Conservation (phyloP, 345 rosid genomes). For the Citrus sp. region DNA sequence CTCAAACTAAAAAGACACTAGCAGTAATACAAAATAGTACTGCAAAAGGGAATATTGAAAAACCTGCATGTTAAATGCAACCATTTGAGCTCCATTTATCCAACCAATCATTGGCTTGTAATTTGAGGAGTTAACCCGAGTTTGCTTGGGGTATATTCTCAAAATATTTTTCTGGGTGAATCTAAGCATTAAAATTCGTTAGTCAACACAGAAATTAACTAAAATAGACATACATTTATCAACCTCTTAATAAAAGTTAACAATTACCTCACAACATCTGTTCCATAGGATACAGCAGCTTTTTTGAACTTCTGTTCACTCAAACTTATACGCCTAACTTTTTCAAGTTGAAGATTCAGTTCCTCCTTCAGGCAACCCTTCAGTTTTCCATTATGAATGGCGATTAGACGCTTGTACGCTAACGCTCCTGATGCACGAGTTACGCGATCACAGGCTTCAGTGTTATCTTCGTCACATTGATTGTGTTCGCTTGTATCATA, state of each 20-base stretch:
- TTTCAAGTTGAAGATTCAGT: slow-evolving; percentile 44
- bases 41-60: background rate
- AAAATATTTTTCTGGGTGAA: slow-evolving; percentile 70
- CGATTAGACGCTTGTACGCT: slow-evolving; percentile 47
- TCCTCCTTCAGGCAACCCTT: slow-evolving; percentile 46
- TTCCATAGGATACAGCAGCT: slow-evolving; percentile 48
- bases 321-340: slow-evolving; percentile 59
- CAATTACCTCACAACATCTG: slow-evolving; percentile 50
- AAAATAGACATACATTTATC: too few relatives aligned
- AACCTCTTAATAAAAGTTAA: background rate
- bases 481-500: slow-evolving; percentile 32
- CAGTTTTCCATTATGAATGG: slow-evolving; percentile 59
- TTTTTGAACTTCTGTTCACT: slow-evolving; percentile 62
- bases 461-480: slow-evolving; percentile 24
- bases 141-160: slow-evolving; percentile 72
- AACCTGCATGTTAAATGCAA: slow-evolving; percentile 91
- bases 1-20: background rate
- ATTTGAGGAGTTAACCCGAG: slow-evolving; percentile 63
- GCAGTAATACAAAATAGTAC: background rate
- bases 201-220: background rate
- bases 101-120: slow-evolving; percentile 69
- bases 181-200: slow-evolving; percentile 25
- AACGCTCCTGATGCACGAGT: slow-evolving; percentile 24
- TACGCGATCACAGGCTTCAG: slow-evolving; percentile 29
- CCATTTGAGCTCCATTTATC: slow-evolving; percentile 92